These are phyloP conservation scores for Nepenthes mirabilis DNA, from an alignment of 148 eudicot species.

Conservation along the genomic window DNA sequence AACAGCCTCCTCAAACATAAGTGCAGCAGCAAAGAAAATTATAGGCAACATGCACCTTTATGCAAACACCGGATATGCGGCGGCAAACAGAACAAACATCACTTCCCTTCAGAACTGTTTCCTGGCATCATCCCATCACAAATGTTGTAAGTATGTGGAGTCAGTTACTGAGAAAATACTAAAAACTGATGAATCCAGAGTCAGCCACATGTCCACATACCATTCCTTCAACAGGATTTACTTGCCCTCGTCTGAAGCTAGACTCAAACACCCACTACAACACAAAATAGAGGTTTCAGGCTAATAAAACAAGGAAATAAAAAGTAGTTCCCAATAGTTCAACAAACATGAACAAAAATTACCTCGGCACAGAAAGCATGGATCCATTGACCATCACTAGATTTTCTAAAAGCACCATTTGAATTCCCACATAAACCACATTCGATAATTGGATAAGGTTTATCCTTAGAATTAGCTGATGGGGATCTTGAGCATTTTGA, in stretches of 20 bases:
- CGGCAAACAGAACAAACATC: conserved; percentile 64
- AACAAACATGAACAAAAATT: conserved; percentile 9
- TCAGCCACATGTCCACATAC: conserved; percentile 23
- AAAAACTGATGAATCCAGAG: neutral
- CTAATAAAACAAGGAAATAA: neutral
- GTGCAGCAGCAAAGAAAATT: neutral
- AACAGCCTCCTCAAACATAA: neutral
- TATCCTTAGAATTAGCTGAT: conserved; percentile 28
- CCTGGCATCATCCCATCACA: conserved; percentile 31
- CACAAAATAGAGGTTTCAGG: conserved; percentile 7
- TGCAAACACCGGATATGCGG: conserved; percentile 68
- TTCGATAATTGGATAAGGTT: conserved; percentile 39
- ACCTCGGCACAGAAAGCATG: conserved; percentile 99
- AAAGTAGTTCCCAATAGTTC: neutral
- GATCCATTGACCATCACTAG: conserved; percentile 76
- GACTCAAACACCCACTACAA: conserved; percentile 89
- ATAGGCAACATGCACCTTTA: conserved; percentile 44
- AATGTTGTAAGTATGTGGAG: neutral
- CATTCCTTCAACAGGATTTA: conserved; percentile 59
- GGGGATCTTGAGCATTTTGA: conserved; percentile 34
- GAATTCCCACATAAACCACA: conserved; percentile 82
- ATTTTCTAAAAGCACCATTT: conserved; percentile 86
- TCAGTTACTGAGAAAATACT: neutral
- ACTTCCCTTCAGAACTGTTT: conserved; percentile 39
- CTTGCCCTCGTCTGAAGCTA: conserved; percentile 83